phyloP scores from a whole-genome alignment of 2,329 filamentous ascomycete genomes.

The Ascochyta koolunga region DNA sequence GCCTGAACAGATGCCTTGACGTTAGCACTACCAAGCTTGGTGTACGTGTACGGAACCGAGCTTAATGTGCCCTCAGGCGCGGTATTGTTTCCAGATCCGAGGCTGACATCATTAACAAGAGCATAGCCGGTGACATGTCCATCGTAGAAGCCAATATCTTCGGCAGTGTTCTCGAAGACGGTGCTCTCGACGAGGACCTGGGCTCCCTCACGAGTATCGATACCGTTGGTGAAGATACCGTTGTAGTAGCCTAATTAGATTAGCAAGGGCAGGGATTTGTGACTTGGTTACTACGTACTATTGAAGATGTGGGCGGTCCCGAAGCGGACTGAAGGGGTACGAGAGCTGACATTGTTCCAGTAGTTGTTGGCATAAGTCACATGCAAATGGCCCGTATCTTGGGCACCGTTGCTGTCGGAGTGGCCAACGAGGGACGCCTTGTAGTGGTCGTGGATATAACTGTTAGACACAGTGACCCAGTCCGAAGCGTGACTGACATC shows the following conservation, averaged over 20 bases:
- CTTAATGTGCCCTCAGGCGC: constrained; percentile 3
- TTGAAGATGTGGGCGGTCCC: constrained; percentile 69
- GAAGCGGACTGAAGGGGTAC: constrained; percentile 68
- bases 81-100: constrained; percentile 4
- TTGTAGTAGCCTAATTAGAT: constrained; percentile 39
- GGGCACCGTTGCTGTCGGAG: constrained; percentile 62
- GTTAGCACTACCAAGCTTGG: constrained; percentile 5
- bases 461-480: constrained; percentile 63
- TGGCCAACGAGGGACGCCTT: constrained; percentile 65
- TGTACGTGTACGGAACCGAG: constrained; percentile 6
- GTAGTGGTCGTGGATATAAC: constrained; percentile 64
- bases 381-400: constrained; percentile 66
- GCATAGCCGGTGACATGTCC: constrained; percentile 3
- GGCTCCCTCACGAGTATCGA: constrained; percentile 52
- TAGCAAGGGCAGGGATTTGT: not conserved
- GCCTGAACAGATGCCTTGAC: constrained; percentile 6
- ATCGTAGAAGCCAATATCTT: constrained; percentile 2
- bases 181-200: constrained; percentile 52
- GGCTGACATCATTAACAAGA: not conserved
- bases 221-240: constrained; percentile 44
- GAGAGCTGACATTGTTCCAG: constrained; percentile 68
- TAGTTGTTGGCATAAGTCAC: constrained; percentile 72
- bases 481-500: constrained; percentile 69
- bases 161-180: constrained; percentile 35
- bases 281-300: constrained; percentile 27